Evolutionary conservation across 768 basidiomycete genomes (phyloP).

Genomic region (Termitomyces sp.): DNA sequence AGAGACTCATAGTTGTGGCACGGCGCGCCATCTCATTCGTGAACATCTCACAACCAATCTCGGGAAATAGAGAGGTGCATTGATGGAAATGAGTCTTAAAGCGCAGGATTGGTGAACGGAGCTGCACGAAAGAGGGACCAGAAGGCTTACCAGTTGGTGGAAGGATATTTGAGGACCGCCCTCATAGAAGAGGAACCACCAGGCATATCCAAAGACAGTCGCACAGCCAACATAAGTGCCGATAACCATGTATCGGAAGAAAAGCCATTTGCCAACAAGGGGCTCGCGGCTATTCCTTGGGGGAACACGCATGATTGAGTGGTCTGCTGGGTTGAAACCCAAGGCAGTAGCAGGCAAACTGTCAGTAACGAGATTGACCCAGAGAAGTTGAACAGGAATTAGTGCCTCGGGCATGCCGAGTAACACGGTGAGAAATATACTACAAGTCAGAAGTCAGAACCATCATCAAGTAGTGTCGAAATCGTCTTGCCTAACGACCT

Average conservation of each 20-base stretch:
- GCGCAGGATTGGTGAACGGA: not conserved
- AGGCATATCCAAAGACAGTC: constrained; percentile 96
- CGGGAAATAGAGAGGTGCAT: constrained; percentile 77
- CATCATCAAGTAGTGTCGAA: not conserved
- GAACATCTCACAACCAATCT: constrained; percentile 96
- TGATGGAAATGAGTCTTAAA: constrained; percentile 92
- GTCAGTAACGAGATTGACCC: constrained; percentile 98
- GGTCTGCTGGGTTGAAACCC: constrained; percentile 96
- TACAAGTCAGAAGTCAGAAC: constrained; percentile 22
- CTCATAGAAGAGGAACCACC: constrained; percentile 96
- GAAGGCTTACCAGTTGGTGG: constrained; percentile 74
- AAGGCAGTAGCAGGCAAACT: constrained; percentile 95
- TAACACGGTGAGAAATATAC: constrained; percentile 96
- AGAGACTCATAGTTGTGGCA: constrained; percentile 95
- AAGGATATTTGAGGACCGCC: constrained; percentile 93
- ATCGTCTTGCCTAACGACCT: constrained; percentile 69
- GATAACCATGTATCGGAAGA: constrained; percentile 93
- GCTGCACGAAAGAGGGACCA: not conserved
- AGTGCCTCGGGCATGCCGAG: constrained; percentile 99
- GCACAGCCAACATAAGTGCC: constrained; percentile 93
- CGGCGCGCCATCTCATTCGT: constrained; percentile 79
- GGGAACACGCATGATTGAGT: constrained; percentile 94
- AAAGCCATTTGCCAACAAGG: constrained; percentile 88
- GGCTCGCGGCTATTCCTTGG: constrained; percentile 90
- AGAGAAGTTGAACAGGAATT: constrained; percentile 95